Evolutionary conservation across 176 grass and related monocot species (phyloP).

Genomic region (Raddia distichophylla): DNA sequence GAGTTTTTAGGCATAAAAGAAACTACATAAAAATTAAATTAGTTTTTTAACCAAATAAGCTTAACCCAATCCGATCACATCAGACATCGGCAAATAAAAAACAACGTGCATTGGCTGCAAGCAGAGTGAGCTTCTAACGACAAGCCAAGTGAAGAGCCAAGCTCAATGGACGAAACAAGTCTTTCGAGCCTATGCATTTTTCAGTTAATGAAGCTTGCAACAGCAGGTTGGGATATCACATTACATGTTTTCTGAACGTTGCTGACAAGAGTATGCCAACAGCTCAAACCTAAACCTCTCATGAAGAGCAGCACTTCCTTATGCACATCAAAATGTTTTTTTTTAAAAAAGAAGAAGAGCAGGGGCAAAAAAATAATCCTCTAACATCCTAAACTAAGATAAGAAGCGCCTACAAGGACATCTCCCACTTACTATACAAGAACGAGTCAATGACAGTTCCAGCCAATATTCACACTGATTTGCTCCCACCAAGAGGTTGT

Average conservation of each 20-base stretch:
- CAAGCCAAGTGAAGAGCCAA: neutral
- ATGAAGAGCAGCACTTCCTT: neutral
- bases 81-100: too few species aligned
- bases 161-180: neutral
- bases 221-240: too few species aligned
- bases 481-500: neutral
- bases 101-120: too few species aligned
- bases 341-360: too few species aligned
- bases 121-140: too few species aligned
- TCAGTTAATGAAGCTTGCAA: neutral
- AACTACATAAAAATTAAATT: too few species aligned
- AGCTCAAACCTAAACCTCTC: constrained; percentile 11
- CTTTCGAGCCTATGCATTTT: neutral
- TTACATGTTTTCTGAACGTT: neutral
- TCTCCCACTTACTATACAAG: neutral
- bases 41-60: too few species aligned
- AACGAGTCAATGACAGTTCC: neutral
- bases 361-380: neutral
- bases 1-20: too few species aligned
- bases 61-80: too few species aligned
- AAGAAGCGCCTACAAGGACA: neutral
- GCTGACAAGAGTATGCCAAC: neutral
- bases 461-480: neutral
- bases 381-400: neutral
- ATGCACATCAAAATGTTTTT: constrained; percentile 5